Percentiles rank a stretch among this genome's conserved stretches.
Conservation (phyloP, 257 asterid species). For the Nemophila menziesii region DNA sequence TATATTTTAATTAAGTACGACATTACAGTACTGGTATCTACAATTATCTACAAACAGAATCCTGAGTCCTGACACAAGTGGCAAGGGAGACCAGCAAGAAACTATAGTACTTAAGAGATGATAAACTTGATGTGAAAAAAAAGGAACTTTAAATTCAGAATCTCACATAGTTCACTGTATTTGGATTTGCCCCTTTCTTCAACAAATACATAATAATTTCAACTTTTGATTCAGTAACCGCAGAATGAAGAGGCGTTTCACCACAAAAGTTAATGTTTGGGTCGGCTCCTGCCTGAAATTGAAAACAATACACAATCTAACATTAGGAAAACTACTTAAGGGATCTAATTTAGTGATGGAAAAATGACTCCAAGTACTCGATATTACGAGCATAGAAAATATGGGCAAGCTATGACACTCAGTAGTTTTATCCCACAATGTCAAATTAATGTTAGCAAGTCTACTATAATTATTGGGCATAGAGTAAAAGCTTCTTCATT, state of each 20-base stretch:
- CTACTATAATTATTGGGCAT: too few species aligned
- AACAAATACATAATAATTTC: constrained; percentile 3
- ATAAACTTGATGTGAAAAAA: not conserved
- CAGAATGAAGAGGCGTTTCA: not conserved
- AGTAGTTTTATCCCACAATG: not conserved
- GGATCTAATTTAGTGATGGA: not conserved
- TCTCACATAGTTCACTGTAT: not conserved
- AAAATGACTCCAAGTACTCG: not conserved
- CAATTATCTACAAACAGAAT: too few species aligned
- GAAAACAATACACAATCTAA: not conserved
- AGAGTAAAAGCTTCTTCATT: not conserved
- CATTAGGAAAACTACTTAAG: not conserved
- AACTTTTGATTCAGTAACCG: not conserved
- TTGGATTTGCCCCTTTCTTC: constrained; percentile 3
- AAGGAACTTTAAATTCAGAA: not conserved
- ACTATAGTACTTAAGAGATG: too few species aligned
- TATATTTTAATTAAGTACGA: too few species aligned
- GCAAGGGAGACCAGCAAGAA: too few species aligned
- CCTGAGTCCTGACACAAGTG: too few species aligned
- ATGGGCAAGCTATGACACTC: not conserved
- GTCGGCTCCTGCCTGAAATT: constrained; percentile 13
- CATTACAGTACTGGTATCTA: too few species aligned
- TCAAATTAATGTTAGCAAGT: too few species aligned
- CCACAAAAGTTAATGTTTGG: constrained; percentile 7
- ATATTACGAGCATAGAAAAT: too few species aligned